Evolutionary conservation across 1,284 basidiomycete species (phyloP), one percentile per base, ranked within the genome.

Genomic region (Ceratobasidium sp.): DNA sequence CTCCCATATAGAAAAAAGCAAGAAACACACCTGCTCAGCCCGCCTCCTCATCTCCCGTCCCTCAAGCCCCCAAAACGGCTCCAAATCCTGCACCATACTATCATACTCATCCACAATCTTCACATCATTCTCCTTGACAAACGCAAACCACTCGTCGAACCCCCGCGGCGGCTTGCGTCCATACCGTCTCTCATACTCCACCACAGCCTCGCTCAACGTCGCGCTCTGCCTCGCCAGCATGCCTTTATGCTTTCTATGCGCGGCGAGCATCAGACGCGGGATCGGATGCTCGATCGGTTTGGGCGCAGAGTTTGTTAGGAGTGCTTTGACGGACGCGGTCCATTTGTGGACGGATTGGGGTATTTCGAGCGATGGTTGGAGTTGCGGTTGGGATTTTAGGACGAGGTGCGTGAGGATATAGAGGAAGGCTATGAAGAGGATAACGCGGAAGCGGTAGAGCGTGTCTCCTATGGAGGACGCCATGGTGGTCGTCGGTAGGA

Each of bases 21-120:
- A 82, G 44, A 79, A 40, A 84, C 87, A 42, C 80, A 92, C 94
- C 86, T 96, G 91, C n/a, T 87, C 83, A 13, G 93, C 91, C 63
- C 96, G 87, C 79, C 89, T 85, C 78, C 94, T 87, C 64, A 98
- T 83, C 83, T 97, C 95, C 78, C 88, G 88, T 0, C 94, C 93
- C 12, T 89, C 87, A 51, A 98, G 84, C 10, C 87, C 84, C 90
- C 93, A 94, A 84, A 96, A 98, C 0, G 95, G 95, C 40, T 88
- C 89, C 77, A 98, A 86, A 84, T 98, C 97, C 68, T 89, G 87
- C 77, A 90, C 85, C n/a, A 98, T 88, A 42, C 91, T 90, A 82
- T 98, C 95, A 83, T 96, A 98, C 84, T 98, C 97, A 86, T 98
- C 97, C 26, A 96, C 89, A 86, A 98, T 91, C 82, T 92, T 90